phyloP scores from a whole-genome alignment of 148 eudicot species.

The Polygonum maritimum region DNA sequence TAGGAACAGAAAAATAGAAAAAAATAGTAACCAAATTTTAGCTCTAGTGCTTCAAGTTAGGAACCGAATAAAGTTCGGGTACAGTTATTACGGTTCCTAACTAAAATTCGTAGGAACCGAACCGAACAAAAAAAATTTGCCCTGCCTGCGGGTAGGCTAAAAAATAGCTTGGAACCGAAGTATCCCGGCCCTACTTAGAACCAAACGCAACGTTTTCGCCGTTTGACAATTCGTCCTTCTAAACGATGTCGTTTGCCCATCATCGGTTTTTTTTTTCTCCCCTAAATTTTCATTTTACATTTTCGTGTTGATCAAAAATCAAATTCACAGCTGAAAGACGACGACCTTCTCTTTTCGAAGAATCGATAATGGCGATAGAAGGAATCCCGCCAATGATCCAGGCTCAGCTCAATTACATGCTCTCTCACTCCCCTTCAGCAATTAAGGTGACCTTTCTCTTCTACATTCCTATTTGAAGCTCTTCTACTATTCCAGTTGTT shows the following conservation, averaged over 20 bases:
- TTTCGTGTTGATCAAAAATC: neutral
- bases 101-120: no score
- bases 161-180: no score
- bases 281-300: neutral
- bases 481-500: neutral
- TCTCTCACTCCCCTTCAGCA: slow-evolving; percentile 59
- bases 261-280: neutral
- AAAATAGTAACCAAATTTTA: no score
- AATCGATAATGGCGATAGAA: slow-evolving; percentile 56
- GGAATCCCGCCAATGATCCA: slow-evolving; percentile 65
- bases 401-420: slow-evolving; percentile 70
- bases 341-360: neutral
- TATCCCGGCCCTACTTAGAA: neutral
- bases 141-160: no score
- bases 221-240: neutral
- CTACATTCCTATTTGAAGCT: neutral
- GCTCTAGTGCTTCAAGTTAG: no score
- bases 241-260: neutral
- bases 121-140: no score
- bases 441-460: slow-evolving; percentile 35
- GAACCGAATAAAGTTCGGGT: no score
- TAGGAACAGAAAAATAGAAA: no score
- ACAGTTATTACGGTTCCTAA: no score
- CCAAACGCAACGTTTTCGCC: neutral
- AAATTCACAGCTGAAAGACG: neutral